Conservation (phyloP, 1,139 yeast species). For the Suhomyces coccinellae region DNA sequence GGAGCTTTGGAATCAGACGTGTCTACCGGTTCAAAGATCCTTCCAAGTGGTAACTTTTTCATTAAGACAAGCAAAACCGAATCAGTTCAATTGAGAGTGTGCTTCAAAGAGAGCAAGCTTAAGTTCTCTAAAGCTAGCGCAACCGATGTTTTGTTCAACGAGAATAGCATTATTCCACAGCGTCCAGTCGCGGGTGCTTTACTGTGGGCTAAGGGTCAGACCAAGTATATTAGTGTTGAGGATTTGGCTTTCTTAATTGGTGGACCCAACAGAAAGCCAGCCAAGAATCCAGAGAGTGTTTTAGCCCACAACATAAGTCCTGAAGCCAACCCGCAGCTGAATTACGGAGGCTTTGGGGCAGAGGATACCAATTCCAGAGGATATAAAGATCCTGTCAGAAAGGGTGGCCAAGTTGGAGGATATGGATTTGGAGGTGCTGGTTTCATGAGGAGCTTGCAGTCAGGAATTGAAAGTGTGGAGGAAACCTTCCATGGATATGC, state of each 20-base stretch:
- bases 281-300: slow-evolving; percentile 56
- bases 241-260: slow-evolving; percentile 62
- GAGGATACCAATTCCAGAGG: slow-evolving; percentile 28
- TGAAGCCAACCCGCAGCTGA: slow-evolving; percentile 44
- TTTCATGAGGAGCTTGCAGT: slow-evolving; percentile 50
- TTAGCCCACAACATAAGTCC: slow-evolving; percentile 57
- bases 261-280: slow-evolving; percentile 57
- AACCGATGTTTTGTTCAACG: slow-evolving; percentile 60
- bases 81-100: slow-evolving; percentile 41
- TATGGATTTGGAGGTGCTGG: slow-evolving; percentile 33
- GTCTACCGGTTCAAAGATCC: slow-evolving; percentile 36
- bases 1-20: slow-evolving; percentile 25
- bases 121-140: slow-evolving; percentile 21
- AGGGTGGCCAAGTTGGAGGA: slow-evolving; percentile 27
- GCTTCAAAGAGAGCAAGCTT: slow-evolving; percentile 42
- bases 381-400: slow-evolving; percentile 53
- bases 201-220: slow-evolving; percentile 83
- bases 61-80: slow-evolving; percentile 59
- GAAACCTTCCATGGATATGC: slow-evolving; percentile 62
- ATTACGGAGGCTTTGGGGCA: slow-evolving; percentile 24
- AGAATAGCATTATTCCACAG: slow-evolving; percentile 62
- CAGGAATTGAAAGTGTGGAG: slow-evolving; percentile 55
- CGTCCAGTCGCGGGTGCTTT: slow-evolving; percentile 80
- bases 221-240: slow-evolving; percentile 54
- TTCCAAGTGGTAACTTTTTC: slow-evolving; percentile 73